Evolutionary conservation across 441 rosid genomes (phyloP).

Genomic region (Biscutella laevigata): DNA sequence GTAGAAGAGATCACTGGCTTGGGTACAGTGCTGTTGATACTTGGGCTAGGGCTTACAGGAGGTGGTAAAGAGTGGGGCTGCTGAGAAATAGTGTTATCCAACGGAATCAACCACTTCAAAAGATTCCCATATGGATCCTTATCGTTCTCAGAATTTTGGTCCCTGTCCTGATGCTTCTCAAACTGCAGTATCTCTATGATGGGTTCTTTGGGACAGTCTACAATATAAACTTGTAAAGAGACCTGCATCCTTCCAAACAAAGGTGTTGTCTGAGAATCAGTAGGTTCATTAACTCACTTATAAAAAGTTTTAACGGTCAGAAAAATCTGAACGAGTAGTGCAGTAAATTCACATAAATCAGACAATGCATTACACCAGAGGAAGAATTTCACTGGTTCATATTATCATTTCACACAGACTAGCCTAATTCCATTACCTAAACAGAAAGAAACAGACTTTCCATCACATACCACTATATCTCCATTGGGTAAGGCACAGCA

Average conservation of each 20-base stretch:
- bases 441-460: slow-evolving; percentile 11
- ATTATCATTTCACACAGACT: neutral
- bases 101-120: slow-evolving; percentile 89
- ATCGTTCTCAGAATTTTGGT: slow-evolving; percentile 26
- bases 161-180: slow-evolving; percentile 61
- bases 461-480: slow-evolving; percentile 82
- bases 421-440: slow-evolving; percentile 4
- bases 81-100: slow-evolving; percentile 62
- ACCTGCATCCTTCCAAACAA: slow-evolving; percentile 98
- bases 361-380: neutral
- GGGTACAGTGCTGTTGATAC: slow-evolving; percentile 43
- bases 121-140: slow-evolving; percentile 72
- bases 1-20: slow-evolving; percentile 54
- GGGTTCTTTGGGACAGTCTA: slow-evolving; percentile 64
- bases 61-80: slow-evolving; percentile 54
- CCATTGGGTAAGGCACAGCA: slow-evolving; percentile 85
- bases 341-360: neutral
- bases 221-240: slow-evolving; percentile 76
- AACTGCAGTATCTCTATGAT: slow-evolving; percentile 91
- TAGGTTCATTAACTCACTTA: slow-evolving; percentile 8
- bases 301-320: neutral
- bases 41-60: slow-evolving; percentile 44
- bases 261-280: slow-evolving; percentile 50
- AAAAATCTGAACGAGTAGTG: neutral
- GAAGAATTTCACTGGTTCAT: neutral